Evolutionary conservation across 345 rosid species (phyloP).

Genomic region (Odontarrhena argentea): DNA sequence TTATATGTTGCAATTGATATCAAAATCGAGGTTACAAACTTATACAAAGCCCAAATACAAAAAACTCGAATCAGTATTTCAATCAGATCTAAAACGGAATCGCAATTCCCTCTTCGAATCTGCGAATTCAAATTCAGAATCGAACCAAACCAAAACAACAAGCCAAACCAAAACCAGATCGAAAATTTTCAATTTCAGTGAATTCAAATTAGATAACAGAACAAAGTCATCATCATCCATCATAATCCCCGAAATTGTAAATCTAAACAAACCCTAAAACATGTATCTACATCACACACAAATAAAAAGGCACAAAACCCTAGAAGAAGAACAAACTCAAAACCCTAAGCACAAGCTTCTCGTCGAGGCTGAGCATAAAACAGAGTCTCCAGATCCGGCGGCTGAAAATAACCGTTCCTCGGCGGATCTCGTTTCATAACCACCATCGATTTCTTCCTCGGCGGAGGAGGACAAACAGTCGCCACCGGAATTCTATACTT

Average conservation of each 20-base stretch:
- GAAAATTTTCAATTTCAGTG: too few relatives aligned
- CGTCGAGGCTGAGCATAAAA: conserved; percentile 46
- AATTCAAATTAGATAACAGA: neutral
- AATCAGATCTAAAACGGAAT: neutral
- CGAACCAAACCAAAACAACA: neutral
- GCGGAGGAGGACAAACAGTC: conserved; percentile 64
- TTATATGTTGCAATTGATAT: too few relatives aligned
- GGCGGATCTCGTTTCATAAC: conserved; percentile 56
- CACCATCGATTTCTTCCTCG: conserved; percentile 52
- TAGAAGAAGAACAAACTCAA: neutral
- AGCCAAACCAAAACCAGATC: neutral
- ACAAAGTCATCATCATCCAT: too few relatives aligned
- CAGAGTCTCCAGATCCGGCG: conserved; percentile 70
- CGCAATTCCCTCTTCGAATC: neutral
- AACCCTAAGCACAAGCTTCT: conserved; percentile 49
- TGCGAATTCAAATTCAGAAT: neutral
- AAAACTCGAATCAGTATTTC: too few relatives aligned
- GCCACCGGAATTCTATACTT: conserved; percentile 53
- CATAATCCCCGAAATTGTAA: too few relatives aligned
- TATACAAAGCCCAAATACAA: too few relatives aligned
- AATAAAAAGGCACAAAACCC: neutral
- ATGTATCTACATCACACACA: conserved; percentile 28
- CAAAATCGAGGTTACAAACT: too few relatives aligned
- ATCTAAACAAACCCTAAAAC: neutral
- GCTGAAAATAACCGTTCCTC: conserved; percentile 62